A percentile compares a stretch with the other conserved stretches of the same genome.
Conservation (phyloP, 768 basidiomycete genomes). For the Naganishia friedmannii region DNA sequence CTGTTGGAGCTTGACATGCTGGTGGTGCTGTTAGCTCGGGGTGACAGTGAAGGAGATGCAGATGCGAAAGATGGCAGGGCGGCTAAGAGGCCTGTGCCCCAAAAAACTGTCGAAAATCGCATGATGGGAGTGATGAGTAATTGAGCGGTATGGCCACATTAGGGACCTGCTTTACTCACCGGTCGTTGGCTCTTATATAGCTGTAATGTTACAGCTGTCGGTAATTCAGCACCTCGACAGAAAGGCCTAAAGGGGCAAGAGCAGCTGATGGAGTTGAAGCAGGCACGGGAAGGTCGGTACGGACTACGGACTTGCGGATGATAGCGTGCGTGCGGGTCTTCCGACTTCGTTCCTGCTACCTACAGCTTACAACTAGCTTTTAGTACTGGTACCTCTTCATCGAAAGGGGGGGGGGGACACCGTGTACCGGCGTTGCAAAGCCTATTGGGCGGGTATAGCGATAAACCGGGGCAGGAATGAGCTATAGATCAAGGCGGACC, state of each 20-base stretch:
- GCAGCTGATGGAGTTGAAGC: neutral
- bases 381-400: too few relatives aligned
- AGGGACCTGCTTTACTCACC: neutral
- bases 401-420: neutral
- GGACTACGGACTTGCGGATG: neutral
- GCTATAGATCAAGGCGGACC: too few relatives aligned
- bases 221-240: too few relatives aligned
- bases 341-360: neutral
- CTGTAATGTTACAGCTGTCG: too few relatives aligned
- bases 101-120: neutral
- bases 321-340: neutral
- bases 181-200: neutral
- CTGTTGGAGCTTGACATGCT: neutral
- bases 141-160: too few relatives aligned
- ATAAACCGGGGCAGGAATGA: neutral
- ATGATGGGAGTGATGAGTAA: neutral
- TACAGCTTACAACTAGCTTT: too few relatives aligned
- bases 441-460: conserved; percentile 1
- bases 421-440: neutral
- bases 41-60: neutral
- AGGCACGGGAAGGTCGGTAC: neutral
- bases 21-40: neutral
- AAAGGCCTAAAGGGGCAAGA: too few relatives aligned
- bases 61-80: neutral
- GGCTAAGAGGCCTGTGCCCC: neutral